phyloP scores from a whole-genome alignment of 139 green algal genomes.

The Coelastrella sp. region DNA sequence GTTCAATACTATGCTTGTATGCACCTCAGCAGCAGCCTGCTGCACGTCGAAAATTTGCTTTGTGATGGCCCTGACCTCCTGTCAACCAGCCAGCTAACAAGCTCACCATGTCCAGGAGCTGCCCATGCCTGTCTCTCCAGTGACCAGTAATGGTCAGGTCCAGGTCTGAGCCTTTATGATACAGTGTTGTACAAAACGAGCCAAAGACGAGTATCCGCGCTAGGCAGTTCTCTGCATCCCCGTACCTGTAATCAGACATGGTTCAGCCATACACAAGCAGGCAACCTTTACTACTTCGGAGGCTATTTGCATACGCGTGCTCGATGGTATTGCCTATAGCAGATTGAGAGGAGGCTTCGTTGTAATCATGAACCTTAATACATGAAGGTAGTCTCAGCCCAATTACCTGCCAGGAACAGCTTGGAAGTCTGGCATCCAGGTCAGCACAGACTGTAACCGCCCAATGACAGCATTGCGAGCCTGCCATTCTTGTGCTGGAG shows the following conservation, averaged over 20 bases:
- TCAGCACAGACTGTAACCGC: neutral
- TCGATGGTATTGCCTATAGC: neutral
- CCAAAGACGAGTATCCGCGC: conserved; percentile 19
- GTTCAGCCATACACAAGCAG: neutral
- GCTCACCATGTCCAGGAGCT: conserved; percentile 37
- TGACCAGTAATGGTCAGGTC: conserved; percentile 36
- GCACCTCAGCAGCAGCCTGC: too few relatives aligned
- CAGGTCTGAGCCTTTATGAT: conserved; percentile 25
- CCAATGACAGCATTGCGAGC: conserved; percentile 4
- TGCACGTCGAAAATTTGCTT: too few relatives aligned
- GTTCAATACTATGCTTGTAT: too few relatives aligned
- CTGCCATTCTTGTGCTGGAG: neutral
- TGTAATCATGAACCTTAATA: neutral
- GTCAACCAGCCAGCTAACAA: neutral
- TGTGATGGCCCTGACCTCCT: too few relatives aligned
- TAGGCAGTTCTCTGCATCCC: too few relatives aligned
- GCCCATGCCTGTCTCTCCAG: conserved; percentile 19
- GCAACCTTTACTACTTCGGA: neutral
- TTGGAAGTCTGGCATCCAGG: conserved; percentile 39
- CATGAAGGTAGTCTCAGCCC: neutral
- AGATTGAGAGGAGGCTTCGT: neutral
- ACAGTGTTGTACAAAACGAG: conserved; percentile 17
- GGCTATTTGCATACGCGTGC: too few relatives aligned
- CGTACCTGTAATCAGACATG: neutral
- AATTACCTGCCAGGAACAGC: neutral